These are phyloP conservation scores for Elongisporangium anandrum DNA, from an alignment of 352 stramenopile species.

Conservation along the genomic window DNA sequence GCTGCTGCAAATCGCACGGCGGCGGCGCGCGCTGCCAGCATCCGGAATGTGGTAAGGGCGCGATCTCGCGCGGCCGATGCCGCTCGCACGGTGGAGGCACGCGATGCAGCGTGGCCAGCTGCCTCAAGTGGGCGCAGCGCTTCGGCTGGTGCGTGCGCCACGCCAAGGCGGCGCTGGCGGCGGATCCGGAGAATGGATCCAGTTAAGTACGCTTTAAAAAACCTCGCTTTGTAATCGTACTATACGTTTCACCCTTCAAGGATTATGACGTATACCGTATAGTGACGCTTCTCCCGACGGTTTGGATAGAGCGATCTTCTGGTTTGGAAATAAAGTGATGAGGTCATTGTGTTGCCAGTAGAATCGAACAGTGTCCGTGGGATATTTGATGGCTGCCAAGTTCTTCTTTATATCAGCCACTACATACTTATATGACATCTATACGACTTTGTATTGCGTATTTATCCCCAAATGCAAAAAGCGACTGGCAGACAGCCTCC, in stretches of 20 bases:
- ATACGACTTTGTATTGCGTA: not conserved
- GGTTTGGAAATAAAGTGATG: not conserved
- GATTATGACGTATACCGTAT: not conserved
- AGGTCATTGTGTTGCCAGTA: not conserved
- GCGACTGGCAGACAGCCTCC: not conserved
- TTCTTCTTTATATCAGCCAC: not conserved
- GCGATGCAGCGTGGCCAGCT: conserved; percentile 37
- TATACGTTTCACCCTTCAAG: not conserved
- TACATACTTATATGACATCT: not conserved
- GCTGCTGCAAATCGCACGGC: conserved; percentile 58
- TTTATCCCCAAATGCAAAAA: not conserved
- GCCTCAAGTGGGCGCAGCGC: conserved; percentile 42
- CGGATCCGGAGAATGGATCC: not conserved
- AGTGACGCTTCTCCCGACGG: not conserved
- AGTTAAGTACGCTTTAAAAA: not conserved
- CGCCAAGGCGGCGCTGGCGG: conserved; percentile 16
- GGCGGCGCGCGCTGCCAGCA: conserved; percentile 49
- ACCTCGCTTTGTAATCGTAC: not conserved
- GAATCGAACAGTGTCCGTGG: not conserved
- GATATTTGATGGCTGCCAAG: not conserved
- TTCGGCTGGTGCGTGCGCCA: conserved; percentile 39
- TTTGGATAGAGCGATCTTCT: not conserved
- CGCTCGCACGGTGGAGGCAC: conserved; percentile 46
- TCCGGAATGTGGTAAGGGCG: conserved; percentile 40
- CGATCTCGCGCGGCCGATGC: conserved; percentile 46